A percentile compares a stretch with the other conserved stretches of the same genome.
phyloP scores from a whole-genome alignment of 306 rosid species.

The Cucumis cinereus region DNA sequence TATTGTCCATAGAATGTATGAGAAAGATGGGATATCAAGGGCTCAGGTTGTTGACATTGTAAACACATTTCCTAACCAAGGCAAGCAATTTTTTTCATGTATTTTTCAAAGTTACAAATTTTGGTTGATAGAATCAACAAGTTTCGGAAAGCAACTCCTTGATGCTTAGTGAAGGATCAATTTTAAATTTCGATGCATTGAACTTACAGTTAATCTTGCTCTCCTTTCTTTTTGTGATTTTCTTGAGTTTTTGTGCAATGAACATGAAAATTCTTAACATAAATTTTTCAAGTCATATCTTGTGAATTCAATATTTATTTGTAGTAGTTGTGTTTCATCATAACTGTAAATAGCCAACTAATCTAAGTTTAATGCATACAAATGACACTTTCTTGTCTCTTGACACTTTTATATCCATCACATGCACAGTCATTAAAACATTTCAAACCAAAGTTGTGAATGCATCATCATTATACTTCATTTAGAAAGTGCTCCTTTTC shows the following conservation, averaged over 20 bases:
- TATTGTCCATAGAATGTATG: slow-evolving; percentile 73
- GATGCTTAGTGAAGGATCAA: neutral
- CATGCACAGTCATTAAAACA: neutral
- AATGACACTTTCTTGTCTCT: neutral
- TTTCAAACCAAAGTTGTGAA: neutral
- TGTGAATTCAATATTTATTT: neutral
- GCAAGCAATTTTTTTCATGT: slow-evolving; percentile 22
- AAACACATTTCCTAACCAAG: slow-evolving; percentile 79
- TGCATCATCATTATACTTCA: neutral
- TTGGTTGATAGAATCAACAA: neutral
- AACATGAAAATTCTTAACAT: neutral
- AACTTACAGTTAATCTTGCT: neutral
- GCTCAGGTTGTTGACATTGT: slow-evolving; percentile 56
- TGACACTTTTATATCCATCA: neutral
- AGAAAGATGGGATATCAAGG: slow-evolving; percentile 75
- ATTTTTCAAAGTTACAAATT: neutral
- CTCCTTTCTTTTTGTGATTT: neutral
- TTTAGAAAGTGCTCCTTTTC: neutral
- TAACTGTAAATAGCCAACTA: neutral
- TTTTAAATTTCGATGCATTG: neutral
- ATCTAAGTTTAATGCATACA: neutral
- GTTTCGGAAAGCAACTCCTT: neutral
- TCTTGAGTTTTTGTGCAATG: neutral
- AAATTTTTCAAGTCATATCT: neutral
- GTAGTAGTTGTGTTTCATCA: neutral